Conservation (phyloP, 768 basidiomycete species). For the Naganishia vaughanmartiniae region DNA sequence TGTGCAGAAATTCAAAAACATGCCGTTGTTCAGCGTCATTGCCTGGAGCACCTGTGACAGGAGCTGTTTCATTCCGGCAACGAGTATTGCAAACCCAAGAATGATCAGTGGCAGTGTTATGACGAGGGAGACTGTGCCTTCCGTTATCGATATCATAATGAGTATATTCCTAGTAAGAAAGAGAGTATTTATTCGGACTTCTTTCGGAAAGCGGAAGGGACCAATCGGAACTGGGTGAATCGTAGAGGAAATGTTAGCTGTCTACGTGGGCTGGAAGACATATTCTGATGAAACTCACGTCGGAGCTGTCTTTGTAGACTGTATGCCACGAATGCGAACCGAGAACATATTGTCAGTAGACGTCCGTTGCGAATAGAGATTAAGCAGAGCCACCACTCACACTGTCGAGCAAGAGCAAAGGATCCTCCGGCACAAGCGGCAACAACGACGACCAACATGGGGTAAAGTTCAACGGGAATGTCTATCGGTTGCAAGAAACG, state of each 20-base stretch:
- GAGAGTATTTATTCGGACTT: slow-evolving; percentile 21
- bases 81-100: too few species aligned
- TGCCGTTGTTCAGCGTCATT: too few species aligned
- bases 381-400: slow-evolving; percentile 32
- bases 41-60: too few species aligned
- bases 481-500: slow-evolving; percentile 32
- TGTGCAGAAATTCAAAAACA: too few species aligned
- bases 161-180: not conserved
- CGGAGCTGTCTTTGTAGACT: slow-evolving; percentile 44
- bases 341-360: not conserved
- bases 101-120: too few species aligned
- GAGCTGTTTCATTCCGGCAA: too few species aligned
- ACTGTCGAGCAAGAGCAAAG: slow-evolving; percentile 35
- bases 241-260: not conserved
- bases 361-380: not conserved
- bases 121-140: too few species aligned
- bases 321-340: not conserved
- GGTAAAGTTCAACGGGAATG: slow-evolving; percentile 51
- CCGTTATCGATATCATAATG: slow-evolving; percentile 10
- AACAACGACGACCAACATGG: slow-evolving; percentile 47
- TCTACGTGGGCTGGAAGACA: too few species aligned
- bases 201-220: slow-evolving; percentile 33
- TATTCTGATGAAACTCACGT: slow-evolving; percentile 35
- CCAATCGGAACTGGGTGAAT: slow-evolving; percentile 36
- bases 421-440: slow-evolving; percentile 46